Percentiles rank a stretch among this genome's conserved stretches.
These are phyloP conservation scores for Paramyrothecium sp. DNA, from an alignment of 2,329 filamentous ascomycete genomes.

Conservation along the genomic window DNA sequence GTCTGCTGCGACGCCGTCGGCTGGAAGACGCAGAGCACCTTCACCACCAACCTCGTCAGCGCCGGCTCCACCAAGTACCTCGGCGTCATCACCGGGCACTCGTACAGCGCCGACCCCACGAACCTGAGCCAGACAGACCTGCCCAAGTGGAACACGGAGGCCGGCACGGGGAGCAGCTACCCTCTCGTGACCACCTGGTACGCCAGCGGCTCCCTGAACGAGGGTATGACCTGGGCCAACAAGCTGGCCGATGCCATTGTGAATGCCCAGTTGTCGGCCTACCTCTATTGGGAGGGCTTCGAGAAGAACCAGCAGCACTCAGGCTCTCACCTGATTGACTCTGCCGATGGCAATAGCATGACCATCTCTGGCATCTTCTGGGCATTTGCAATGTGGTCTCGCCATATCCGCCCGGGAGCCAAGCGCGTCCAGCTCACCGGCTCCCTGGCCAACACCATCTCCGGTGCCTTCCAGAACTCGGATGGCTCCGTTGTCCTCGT, in stretches of 20 bases:
- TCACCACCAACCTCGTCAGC: conserved; percentile 33
- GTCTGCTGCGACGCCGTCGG: conserved; percentile 37
- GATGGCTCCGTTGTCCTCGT: conserved; percentile 36
- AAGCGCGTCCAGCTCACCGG: conserved; percentile 26
- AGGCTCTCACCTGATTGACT: conserved; percentile 23
- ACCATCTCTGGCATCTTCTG: conserved; percentile 22
- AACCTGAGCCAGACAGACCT: conserved; percentile 37
- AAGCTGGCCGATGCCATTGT: conserved; percentile 49
- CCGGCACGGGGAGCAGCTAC: background rate
- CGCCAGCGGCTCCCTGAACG: conserved; percentile 39
- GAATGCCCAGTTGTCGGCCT: conserved; percentile 46
- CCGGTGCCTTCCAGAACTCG: conserved; percentile 32
- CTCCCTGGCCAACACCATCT: conserved; percentile 22
- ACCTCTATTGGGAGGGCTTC: conserved; percentile 54
- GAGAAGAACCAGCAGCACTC: conserved; percentile 26
- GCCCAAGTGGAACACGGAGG: conserved; percentile 51
- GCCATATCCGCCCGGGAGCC: conserved; percentile 36
- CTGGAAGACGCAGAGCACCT: conserved; percentile 33
- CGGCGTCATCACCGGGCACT: conserved; percentile 35
- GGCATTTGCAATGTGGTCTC: conserved; percentile 39
- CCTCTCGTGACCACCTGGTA: conserved; percentile 40
- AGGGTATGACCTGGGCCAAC: conserved; percentile 56
- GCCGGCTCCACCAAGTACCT: conserved; percentile 28
- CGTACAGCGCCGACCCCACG: conserved; percentile 36
- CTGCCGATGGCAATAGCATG: conserved; percentile 15